A percentile compares a stretch with the other conserved stretches of the same genome.
Evolutionary conservation across 768 basidiomycete genomes (phyloP).

Genomic region (Kwoniella dendrophila): DNA sequence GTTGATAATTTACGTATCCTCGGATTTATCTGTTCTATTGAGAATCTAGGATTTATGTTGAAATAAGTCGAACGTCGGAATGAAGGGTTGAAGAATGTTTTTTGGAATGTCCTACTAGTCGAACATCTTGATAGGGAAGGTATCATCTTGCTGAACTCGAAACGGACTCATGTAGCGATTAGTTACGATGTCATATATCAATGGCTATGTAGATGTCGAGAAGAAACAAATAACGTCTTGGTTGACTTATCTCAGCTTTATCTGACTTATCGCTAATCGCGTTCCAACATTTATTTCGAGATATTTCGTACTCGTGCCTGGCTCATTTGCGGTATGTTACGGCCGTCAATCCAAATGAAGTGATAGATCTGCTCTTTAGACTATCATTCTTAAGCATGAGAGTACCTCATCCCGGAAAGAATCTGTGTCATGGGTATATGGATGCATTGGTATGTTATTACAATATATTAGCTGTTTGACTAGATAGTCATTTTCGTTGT

Average conservation of each 20-base stretch:
- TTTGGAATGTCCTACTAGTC: background rate
- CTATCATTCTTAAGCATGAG: no score
- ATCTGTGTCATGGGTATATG: conserved; percentile 13
- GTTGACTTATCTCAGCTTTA: no score
- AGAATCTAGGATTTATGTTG: background rate
- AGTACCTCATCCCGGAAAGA: background rate
- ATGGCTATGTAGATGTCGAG: background rate
- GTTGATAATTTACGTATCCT: background rate
- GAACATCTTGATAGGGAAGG: conserved; percentile 8
- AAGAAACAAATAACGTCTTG: no score
- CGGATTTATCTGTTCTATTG: no score
- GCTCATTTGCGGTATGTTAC: no score
- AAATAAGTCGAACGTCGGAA: conserved; percentile 1
- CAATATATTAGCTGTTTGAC: background rate
- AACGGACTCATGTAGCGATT: no score
- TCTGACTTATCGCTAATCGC: no score
- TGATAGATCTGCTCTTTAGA: no score
- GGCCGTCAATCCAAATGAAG: no score
- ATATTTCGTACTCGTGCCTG: no score
- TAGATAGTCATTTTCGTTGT: no score
- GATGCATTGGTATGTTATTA: conserved; percentile 26
- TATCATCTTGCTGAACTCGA: background rate
- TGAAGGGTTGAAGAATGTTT: conserved; percentile 10
- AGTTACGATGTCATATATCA: background rate
- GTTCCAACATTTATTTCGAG: no score